Percentiles rank a stretch among this genome's conserved stretches.
Evolutionary conservation across 2,329 filamentous ascomycete species (phyloP).

Genomic region (Microcyclospora tardicrescens): DNA sequence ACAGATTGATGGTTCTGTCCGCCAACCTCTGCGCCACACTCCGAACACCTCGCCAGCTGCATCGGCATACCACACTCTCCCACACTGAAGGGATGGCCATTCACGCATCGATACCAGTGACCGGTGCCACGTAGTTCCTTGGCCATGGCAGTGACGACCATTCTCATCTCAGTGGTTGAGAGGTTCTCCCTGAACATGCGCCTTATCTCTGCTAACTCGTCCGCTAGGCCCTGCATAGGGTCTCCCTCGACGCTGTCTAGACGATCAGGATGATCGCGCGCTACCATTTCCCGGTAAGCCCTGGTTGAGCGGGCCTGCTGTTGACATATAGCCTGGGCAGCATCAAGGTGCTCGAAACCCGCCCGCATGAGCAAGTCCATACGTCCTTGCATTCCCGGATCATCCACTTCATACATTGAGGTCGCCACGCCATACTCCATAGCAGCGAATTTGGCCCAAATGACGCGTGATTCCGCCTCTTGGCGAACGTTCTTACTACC

Average conservation of each 20-base stretch:
- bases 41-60: conserved; percentile 47
- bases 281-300: no score
- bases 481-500: conserved; percentile 27
- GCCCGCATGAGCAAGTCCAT: conserved; percentile 6
- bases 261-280: no score
- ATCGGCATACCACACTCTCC: conserved; percentile 43
- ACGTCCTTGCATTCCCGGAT: neutral
- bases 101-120: conserved; percentile 49
- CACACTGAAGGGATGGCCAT: conserved; percentile 37
- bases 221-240: conserved; percentile 24
- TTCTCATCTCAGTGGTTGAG: conserved; percentile 40
- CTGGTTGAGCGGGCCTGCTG: conserved; percentile 4
- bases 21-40: conserved; percentile 47
- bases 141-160: conserved; percentile 38
- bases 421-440: conserved; percentile 25
- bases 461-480: conserved; percentile 40
- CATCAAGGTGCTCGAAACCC: conserved; percentile 16
- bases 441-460: conserved; percentile 36
- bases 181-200: conserved; percentile 37
- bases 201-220: conserved; percentile 33
- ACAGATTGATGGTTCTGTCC: conserved; percentile 39
- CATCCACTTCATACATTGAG: neutral
- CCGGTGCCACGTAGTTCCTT: conserved; percentile 33
- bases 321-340: conserved; percentile 16
- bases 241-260: neutral